Evolutionary conservation across 495 filamentous ascomycete genomes (phyloP), one percentile per base, ranked within the genome.

Genomic region (Penicillium alfredii): DNA sequence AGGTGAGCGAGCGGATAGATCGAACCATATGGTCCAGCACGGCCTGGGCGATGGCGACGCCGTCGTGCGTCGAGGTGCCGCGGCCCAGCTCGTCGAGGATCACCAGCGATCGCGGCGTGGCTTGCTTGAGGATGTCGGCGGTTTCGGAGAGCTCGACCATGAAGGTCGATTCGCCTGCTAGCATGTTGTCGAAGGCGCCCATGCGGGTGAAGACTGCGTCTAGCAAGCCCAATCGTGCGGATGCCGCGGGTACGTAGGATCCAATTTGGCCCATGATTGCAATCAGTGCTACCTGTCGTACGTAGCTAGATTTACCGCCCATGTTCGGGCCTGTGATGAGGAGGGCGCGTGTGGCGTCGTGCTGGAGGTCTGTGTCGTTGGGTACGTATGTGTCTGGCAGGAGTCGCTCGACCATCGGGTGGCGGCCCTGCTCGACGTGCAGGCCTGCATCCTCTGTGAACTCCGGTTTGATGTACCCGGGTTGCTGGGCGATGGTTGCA

Each of bases 101-200:
- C 32, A 98, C 80, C 10, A 98, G 65, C 1, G 77, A 84, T 10
- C 85, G 72, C 1, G 81, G 76, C 1, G 86, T 89, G 0, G 92
- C 90, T 61, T 81, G 73, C 51, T 92, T 87, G 8, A 98, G 73
- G 51, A 98, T 96, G 38, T 88, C 78, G 1, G 83, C 78, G 1
- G 92, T 97, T 55, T 97, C 92, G 25, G 76, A 84, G 0, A 99
- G 77, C 51, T 99, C 92, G 31, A 97, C 89, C 89, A 95, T 95
- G 68, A 99, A 99, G 1, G 92, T 99, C 13, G 75, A 82, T 57
- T 99, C 93, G 40, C 88, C 88, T 0, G 85, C 84, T 56, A 99
- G 82, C 69, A 99, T 85, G 61, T 95, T 96, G 60, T 99, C 92
- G 49, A 83, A 84, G 5, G 93, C 92, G 27, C 92, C 92, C 90